Percentiles rank a stretch among this genome's conserved stretches.
Conservation (phyloP, 2,329 filamentous ascomycete genomes). For the Colletotrichum sp. region DNA sequence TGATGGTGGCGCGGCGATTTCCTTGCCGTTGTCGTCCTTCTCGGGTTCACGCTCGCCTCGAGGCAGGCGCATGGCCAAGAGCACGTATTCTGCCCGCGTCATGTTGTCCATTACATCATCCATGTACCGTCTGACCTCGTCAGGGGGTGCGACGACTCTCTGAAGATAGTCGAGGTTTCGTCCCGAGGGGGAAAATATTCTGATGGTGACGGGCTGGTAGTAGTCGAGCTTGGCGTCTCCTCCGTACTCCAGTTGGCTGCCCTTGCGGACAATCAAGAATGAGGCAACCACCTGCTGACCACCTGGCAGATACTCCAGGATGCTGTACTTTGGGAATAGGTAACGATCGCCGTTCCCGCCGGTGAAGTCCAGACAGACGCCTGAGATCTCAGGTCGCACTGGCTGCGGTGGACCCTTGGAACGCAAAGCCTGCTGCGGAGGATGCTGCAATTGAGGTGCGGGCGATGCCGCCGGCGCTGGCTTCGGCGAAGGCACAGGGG, state of each 20-base stretch:
- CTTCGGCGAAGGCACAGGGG: conserved; percentile 5
- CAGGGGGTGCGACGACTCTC: conserved; percentile 65
- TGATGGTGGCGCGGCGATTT: background rate
- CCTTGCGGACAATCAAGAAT: conserved; percentile 78
- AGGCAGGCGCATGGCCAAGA: conserved; percentile 71
- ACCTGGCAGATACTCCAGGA: conserved; percentile 68
- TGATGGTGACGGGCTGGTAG: conserved; percentile 76
- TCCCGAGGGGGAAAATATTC: conserved; percentile 58
- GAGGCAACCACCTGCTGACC: conserved; percentile 72
- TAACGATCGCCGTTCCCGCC: conserved; percentile 75
- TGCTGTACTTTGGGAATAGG: conserved; percentile 78
- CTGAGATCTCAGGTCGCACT: conserved; percentile 64
- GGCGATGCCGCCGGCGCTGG: background rate
- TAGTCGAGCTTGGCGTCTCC: conserved; percentile 71
- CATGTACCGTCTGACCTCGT: conserved; percentile 71
- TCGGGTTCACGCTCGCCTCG: conserved; percentile 42
- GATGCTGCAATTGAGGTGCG: conserved; percentile 22
- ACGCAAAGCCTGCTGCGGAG: conserved; percentile 58
- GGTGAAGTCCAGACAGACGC: conserved; percentile 72
- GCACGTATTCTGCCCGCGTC: conserved; percentile 70
- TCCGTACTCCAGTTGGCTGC: conserved; percentile 67
- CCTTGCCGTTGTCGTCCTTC: conserved; percentile 25
- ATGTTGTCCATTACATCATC: conserved; percentile 73
- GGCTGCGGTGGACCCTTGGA: conserved; percentile 61
- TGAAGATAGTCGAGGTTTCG: conserved; percentile 65